Base-by-base conservation (phyloP, 2,329 filamentous ascomycete genomes). In the Aspergillus ibericus region DNA sequence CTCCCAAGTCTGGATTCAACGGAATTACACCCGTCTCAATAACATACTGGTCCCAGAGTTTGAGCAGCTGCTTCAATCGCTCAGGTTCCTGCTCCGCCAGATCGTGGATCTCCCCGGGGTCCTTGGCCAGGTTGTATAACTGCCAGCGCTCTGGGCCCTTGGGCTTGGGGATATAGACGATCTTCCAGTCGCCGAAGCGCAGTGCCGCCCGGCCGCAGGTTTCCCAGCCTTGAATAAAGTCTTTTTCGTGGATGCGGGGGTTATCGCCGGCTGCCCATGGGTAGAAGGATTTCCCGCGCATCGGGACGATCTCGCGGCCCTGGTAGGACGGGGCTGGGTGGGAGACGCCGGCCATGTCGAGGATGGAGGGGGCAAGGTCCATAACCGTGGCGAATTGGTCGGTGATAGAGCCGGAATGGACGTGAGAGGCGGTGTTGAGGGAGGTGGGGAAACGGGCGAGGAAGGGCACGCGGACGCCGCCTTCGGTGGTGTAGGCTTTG, bases 21-120 rank as follows among this genome's bases (percentile, higher is more conserved):
- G 84, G 83, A n/a, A 86, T 77, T 1, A 87, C 83, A 2, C 84
- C 84, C 0, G 81, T 84, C 67, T 88, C 84, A 9, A 84, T 70
- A 10, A 83, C 81, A 70, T 85, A 85, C 59, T 81, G 77, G 60
- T 86, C 81, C 83, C 84, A 86, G 18, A 82, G 73, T 64, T 80
- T 78, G 5, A 85, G 68, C 66, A 86, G 71, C 58, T 79, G 73
- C 58, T 79, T 65, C 40, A 86, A 59, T 5, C 77, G 72, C 49
- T 82, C 79, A 0, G 77, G 76, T 20, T 79, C 67, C 20, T 66
- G 32, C 18, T 77, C 75, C 0, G 74, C 70, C 27, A 82, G 63
- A 64, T 83, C 80, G 50, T 79, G 69, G 0, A 79, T 73, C 68
- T 86, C 82, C 4, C 82, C 82, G 0, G 80, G 80, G 60, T 86